Percentiles rank a stretch among this genome's conserved stretches.
Evolutionary conservation across 1,139 yeast species (phyloP).

Genomic region (Geotrichum australiense): DNA sequence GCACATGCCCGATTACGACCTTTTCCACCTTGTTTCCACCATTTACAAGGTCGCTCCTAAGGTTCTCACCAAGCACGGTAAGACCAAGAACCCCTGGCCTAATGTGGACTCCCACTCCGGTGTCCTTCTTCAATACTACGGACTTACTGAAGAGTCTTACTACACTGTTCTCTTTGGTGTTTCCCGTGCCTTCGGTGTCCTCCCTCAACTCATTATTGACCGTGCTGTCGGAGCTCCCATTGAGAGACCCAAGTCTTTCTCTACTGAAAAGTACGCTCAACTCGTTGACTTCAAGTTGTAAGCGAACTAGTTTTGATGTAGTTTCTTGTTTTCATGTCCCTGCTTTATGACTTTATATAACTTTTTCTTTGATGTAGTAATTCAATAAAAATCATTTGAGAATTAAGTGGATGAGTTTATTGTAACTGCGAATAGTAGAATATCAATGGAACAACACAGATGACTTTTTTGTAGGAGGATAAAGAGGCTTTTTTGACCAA

Average conservation of each 20-base stretch:
- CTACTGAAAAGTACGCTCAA: slow-evolving; percentile 41
- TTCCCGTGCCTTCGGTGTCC: slow-evolving; percentile 51
- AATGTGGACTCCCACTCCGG: slow-evolving; percentile 58
- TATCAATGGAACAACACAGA: too few relatives aligned
- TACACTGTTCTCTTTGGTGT: slow-evolving; percentile 57
- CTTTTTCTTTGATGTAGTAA: slow-evolving; percentile 7
- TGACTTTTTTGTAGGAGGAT: too few relatives aligned
- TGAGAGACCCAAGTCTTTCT: slow-evolving; percentile 54
- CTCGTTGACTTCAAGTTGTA: slow-evolving; percentile 37
- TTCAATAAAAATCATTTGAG: slow-evolving; percentile 6
- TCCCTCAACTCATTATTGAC: slow-evolving; percentile 55
- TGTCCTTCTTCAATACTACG: slow-evolving; percentile 52
- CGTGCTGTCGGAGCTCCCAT: slow-evolving; percentile 54
- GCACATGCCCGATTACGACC: slow-evolving; percentile 95
- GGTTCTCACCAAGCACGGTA: slow-evolving; percentile 51
- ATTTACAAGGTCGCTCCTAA: slow-evolving; percentile 47
- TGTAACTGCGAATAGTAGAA: too few relatives aligned
- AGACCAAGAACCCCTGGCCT: slow-evolving; percentile 59
- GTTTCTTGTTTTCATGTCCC: slow-evolving; percentile 12
- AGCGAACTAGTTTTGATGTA: slow-evolving; percentile 15
- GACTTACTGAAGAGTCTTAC: slow-evolving; percentile 47
- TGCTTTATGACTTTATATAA: slow-evolving; percentile 6
- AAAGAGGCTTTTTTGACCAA: too few relatives aligned
- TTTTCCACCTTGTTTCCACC: slow-evolving; percentile 86
- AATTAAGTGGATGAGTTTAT: too few relatives aligned